phyloP scores from a whole-genome alignment of 2,329 filamentous ascomycete species.

The Fusarium pininemorale region DNA sequence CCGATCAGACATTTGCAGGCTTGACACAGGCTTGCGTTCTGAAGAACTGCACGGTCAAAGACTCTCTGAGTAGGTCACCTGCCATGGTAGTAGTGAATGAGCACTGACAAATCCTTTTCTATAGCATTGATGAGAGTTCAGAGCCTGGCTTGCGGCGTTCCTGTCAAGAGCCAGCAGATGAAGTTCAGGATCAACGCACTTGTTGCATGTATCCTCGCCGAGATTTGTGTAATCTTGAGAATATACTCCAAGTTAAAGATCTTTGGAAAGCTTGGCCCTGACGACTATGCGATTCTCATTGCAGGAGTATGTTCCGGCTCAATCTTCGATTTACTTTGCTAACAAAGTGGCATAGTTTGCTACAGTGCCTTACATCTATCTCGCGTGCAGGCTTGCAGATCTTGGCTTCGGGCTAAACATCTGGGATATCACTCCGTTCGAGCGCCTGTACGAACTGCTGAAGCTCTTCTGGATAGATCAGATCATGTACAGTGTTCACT shows the following conservation, averaged over 20 bases:
- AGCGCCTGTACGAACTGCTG: conserved; percentile 22
- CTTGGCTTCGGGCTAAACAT: conserved; percentile 31
- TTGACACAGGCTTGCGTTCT: conserved; percentile 23
- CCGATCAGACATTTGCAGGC: conserved; percentile 21
- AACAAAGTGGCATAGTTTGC: neutral
- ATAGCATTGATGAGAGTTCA: conserved; percentile 20
- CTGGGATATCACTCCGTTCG: conserved; percentile 26
- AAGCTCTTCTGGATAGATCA: conserved; percentile 36
- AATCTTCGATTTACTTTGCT: neutral
- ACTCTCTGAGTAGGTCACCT: conserved; percentile 19
- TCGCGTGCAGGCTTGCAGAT: conserved; percentile 25
- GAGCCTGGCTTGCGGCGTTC: conserved; percentile 20
- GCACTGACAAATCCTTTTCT: neutral
- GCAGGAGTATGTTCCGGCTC: conserved; percentile 10
- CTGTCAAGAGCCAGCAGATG: conserved; percentile 21
- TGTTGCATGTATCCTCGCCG: conserved; percentile 22
- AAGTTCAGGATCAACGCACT: conserved; percentile 24
- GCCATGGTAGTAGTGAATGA: fast-evolving
- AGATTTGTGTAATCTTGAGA: conserved; percentile 18
- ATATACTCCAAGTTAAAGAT: conserved; percentile 26
- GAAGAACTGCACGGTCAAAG: conserved; percentile 25
- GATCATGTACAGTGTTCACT: conserved; percentile 34
- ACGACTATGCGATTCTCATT: conserved; percentile 26
- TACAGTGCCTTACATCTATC: conserved; percentile 28
- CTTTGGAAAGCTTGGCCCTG: conserved; percentile 13